Conservation (phyloP, 2,329 filamentous ascomycete species). For the Claviceps purpurea region DNA sequence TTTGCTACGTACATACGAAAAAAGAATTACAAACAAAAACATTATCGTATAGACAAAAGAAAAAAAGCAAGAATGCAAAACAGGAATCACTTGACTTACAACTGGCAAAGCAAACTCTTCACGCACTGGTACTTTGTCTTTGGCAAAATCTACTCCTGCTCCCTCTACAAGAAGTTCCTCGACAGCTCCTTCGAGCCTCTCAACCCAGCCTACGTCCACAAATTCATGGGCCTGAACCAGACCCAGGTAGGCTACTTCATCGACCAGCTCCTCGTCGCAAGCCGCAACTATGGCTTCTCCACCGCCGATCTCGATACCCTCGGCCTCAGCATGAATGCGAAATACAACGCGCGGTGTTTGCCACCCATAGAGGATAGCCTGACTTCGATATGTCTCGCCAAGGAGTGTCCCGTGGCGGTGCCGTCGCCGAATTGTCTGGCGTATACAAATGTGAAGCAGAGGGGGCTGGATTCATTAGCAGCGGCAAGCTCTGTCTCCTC, state of each 20-base stretch:
- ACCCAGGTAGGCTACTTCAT: conserved; percentile 19
- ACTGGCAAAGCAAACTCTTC: conserved; percentile 12
- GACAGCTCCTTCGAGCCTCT: conserved; percentile 8
- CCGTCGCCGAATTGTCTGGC: conserved; percentile 14
- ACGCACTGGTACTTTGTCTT: conserved; percentile 18
- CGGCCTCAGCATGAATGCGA: conserved; percentile 11
- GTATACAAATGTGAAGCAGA: conserved; percentile 12
- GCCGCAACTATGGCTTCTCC: conserved; percentile 16
- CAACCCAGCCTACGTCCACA: conserved; percentile 18
- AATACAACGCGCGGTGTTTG: conserved; percentile 17
- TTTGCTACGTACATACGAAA: no score
- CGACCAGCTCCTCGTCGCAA: conserved; percentile 14
- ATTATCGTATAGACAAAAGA: not conserved
- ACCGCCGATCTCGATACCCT: conserved; percentile 13
- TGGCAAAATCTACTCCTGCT: conserved; percentile 15
- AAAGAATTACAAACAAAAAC: not conserved
- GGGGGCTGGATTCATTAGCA: conserved; percentile 6
- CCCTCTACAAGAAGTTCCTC: conserved; percentile 9
- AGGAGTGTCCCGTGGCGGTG: conserved; percentile 15
- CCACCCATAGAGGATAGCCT: conserved; percentile 12
- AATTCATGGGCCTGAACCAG: conserved; percentile 19
- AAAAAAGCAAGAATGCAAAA: conserved; percentile 1
- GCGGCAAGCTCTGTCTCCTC: not conserved
- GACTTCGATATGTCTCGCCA: conserved; percentile 15
- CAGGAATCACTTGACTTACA: no score